Evolutionary conservation across 768 basidiomycete genomes (phyloP).

Genomic region (Pleurotus ostreatus): DNA sequence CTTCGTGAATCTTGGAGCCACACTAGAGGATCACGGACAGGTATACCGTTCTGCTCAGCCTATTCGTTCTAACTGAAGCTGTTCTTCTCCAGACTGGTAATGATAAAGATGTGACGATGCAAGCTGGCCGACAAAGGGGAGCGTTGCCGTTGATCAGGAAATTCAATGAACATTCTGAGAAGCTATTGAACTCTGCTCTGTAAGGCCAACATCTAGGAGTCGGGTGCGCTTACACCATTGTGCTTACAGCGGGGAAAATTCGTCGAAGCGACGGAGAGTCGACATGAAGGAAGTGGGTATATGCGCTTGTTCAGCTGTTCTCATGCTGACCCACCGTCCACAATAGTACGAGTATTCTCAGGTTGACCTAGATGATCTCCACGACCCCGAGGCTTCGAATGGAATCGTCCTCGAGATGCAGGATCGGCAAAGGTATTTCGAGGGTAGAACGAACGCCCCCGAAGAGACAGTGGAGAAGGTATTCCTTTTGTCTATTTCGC

Average conservation of each 20-base stretch:
- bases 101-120: constrained; percentile 91
- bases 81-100: constrained; percentile 70
- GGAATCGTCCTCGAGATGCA: constrained; percentile 87
- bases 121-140: constrained; percentile 83
- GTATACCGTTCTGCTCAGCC: constrained; percentile 31
- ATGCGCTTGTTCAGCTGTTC: neutral
- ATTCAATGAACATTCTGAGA: constrained; percentile 96
- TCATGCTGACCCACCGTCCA: neutral
- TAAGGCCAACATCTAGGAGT: constrained; percentile 22
- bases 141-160: constrained; percentile 91
- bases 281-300: constrained; percentile 36
- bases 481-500: neutral
- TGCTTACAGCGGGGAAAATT: constrained; percentile 47
- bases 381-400: constrained; percentile 55
- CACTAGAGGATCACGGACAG: constrained; percentile 86
- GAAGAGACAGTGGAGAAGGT: neutral
- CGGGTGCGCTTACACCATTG: neutral
- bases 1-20: constrained; percentile 84
- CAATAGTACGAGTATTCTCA: constrained; percentile 39
- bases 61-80: constrained; percentile 2
- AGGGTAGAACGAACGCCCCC: constrained; percentile 45
- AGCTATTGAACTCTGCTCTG: constrained; percentile 80
- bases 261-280: constrained; percentile 58
- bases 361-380: constrained; percentile 85
- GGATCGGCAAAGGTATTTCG: constrained; percentile 79